Conservation (phyloP, 176 grass and related monocot genomes). For the Bothriochloa decipiens region DNA sequence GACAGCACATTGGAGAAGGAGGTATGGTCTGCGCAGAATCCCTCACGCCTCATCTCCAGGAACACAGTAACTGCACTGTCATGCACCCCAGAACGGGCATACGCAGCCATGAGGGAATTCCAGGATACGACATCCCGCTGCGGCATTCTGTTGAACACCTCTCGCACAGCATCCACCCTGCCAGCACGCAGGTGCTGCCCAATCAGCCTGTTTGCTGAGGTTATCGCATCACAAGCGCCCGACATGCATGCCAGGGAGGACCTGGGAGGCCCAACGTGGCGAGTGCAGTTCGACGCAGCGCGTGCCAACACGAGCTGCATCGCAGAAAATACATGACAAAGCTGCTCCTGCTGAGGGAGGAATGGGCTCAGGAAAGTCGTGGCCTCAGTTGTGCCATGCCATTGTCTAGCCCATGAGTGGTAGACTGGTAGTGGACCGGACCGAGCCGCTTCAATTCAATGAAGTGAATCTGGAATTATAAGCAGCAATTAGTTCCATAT, state of each 20-base stretch:
- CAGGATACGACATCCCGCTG: constrained; percentile 52
- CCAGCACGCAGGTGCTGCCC: constrained; percentile 12
- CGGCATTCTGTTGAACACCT: constrained; percentile 68
- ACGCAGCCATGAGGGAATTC: constrained; percentile 64
- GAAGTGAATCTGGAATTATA: not conserved
- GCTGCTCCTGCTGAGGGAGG: not conserved
- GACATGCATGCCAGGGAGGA: not conserved
- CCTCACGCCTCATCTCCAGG: constrained; percentile 13
- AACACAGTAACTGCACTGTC: constrained; percentile 6
- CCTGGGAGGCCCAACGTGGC: no score
- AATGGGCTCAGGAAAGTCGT: not conserved
- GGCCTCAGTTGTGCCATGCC: not conserved
- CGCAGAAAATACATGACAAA: no score
- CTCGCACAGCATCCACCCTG: constrained; percentile 34
- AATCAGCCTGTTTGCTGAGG: constrained; percentile 50
- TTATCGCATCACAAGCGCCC: not conserved
- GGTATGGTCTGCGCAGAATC: constrained; percentile 41
- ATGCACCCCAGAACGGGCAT: constrained; percentile 27
- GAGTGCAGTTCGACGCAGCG: not conserved
- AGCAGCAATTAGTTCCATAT: not conserved
- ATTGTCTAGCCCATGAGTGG: not conserved
- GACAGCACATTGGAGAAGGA: constrained; percentile 55
- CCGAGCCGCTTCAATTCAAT: not conserved
- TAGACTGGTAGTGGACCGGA: not conserved
- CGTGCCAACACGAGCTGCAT: not conserved